A percentile compares a stretch with the other conserved stretches of the same genome.
Evolutionary conservation across 352 stramenopile species (phyloP).

Genomic region (Halophytophthora polymorphica): DNA sequence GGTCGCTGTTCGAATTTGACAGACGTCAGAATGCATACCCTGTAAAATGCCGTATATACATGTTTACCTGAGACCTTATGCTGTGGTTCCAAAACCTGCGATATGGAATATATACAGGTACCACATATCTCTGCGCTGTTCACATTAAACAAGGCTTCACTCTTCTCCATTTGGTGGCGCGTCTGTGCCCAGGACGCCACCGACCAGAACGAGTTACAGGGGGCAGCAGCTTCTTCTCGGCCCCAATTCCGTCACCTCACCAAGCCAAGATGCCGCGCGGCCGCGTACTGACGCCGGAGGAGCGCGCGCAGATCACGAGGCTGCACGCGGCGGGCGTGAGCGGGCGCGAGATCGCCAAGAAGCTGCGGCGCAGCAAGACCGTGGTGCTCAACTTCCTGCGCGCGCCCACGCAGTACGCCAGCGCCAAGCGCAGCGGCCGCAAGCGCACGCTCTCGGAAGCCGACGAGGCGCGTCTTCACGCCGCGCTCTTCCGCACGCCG

Average conservation of each 20-base stretch:
- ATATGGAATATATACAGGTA: no score
- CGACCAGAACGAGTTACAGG: neutral
- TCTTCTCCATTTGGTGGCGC: no score
- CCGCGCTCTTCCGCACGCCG: conserved; percentile 21
- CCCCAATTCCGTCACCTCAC: neutral
- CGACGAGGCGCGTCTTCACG: conserved; percentile 40
- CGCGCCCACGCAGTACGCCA: conserved; percentile 39
- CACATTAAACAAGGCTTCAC: no score
- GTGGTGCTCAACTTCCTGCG: conserved; percentile 60
- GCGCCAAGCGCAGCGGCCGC: conserved; percentile 50
- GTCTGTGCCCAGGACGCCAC: no score
- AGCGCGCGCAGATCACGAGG: conserved; percentile 45
- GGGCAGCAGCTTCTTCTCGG: neutral
- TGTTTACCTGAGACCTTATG: no score
- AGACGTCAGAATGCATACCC: no score
- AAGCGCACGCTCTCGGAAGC: conserved; percentile 40
- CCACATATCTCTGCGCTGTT: no score
- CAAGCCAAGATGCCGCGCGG: conserved; percentile 40
- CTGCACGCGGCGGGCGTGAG: conserved; percentile 38
- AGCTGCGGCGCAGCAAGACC: conserved; percentile 49
- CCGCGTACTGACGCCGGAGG: conserved; percentile 26
- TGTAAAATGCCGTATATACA: no score
- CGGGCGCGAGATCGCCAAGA: conserved; percentile 47
- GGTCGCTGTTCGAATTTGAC: no score
- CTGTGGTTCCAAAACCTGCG: no score